Base-by-base conservation (phyloP, 1,284 basidiomycete genomes). In the Cerrena zonata region DNA sequence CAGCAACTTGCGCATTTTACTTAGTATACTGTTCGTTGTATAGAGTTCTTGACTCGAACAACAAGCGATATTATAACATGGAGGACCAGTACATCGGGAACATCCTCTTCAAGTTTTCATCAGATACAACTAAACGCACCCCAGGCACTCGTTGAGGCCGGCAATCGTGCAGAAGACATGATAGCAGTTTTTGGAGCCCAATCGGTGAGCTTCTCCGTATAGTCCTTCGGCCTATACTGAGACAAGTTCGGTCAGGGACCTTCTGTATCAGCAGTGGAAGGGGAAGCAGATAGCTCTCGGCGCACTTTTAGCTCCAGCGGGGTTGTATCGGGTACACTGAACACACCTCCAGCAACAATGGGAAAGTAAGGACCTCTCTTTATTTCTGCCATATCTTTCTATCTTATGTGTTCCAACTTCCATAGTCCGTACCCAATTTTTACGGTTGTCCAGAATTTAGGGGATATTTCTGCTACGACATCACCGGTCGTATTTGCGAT, bases 151-250 rank as follows among this genome's bases (percentile, higher is more conserved):
- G 36, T 38, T 1, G 61, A 62, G 45, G 55, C 50, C 22, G n/a
- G n/a, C n/a, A 45, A 56, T 26, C 59, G 60, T 43, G 61, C 62
- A 15, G 53, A 57, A 15, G 62, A 64, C 48, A 58, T 57, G 7
- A 58, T 39, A 7, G 15, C 15, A 15, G 15, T 34, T 34, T 15
- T 34, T 15, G 30, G 7, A 15, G 15, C 30, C 7, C 30, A 34
- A 34, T 34, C 30, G 15, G 30, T 34, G 15, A 34, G 30, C 15
- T n/a, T n/a, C n/a, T n/a, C n/a, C n/a, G n/a, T n/a, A n/a, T n/a
- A n/a, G 30, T 15, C 7, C 30, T n/a, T n/a, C n/a, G n/a, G n/a
- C n/a, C n/a, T n/a, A n/a, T n/a, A n/a, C n/a, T n/a, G n/a, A n/a
- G n/a, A n/a, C n/a, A n/a, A n/a, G n/a, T n/a, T n/a, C n/a, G n/a